These are phyloP conservation scores for Polymyxa betae DNA, from an alignment of 208 protist species.

Conservation along the genomic window DNA sequence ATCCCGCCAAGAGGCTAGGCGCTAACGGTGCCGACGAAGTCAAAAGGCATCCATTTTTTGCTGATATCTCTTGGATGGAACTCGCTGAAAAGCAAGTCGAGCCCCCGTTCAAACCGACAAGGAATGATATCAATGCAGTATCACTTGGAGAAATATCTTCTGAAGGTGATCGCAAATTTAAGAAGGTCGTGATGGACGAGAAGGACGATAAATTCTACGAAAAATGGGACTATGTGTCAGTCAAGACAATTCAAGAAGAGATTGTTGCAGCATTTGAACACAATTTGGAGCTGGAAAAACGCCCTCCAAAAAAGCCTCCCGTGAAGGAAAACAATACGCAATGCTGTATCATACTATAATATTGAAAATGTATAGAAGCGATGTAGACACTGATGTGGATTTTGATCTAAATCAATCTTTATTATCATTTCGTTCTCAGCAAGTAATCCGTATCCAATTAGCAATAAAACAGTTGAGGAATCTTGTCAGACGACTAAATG, in stretches of 20 bases:
- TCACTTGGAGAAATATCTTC: conserved; percentile 39
- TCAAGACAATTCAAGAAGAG: background rate
- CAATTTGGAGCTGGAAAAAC: conserved; percentile 4
- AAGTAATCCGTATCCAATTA: too few relatives aligned
- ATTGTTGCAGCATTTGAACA: conserved; percentile 32
- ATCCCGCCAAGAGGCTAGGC: conserved; percentile 60
- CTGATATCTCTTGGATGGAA: conserved; percentile 53
- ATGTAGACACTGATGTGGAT: background rate
- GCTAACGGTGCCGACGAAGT: conserved; percentile 59
- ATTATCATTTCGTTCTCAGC: too few relatives aligned
- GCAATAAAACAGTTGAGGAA: too few relatives aligned
- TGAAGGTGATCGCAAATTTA: conserved; percentile 38
- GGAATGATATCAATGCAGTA: conserved; percentile 51
- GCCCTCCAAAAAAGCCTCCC: background rate
- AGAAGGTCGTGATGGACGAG: conserved; percentile 43
- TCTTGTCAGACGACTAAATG: too few relatives aligned
- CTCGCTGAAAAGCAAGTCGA: conserved; percentile 21
- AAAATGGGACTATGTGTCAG: conserved; percentile 12
- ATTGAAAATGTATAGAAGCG: background rate
- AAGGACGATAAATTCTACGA: conserved; percentile 53
- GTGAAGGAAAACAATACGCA: background rate
- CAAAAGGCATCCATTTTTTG: conserved; percentile 61
- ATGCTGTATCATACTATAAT: conserved; percentile 52
- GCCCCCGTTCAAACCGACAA: conserved; percentile 58
- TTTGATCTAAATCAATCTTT: background rate